These are phyloP conservation scores for Porphyrellus cyaneotinctus DNA, from an alignment of 768 basidiomycete genomes.

Conservation along the genomic window DNA sequence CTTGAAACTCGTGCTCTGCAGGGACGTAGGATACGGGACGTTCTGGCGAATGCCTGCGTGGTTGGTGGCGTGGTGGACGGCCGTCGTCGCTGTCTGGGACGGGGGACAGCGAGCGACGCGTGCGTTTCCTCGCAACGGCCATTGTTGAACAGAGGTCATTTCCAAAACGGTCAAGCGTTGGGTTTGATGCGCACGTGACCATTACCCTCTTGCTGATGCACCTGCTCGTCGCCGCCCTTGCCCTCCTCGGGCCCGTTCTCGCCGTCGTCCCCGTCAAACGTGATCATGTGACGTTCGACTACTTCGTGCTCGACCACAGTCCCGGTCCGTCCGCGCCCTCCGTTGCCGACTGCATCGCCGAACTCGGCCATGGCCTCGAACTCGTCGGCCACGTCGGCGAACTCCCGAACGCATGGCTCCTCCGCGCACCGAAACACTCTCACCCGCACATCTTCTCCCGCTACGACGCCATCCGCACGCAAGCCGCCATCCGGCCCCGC, in stretches of 20 bases:
- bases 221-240: conserved; percentile 6
- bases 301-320: conserved; percentile 76
- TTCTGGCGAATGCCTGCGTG: conserved; percentile 3
- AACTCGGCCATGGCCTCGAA: conserved; percentile 76
- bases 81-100: conserved; percentile 17
- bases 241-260: conserved; percentile 5
- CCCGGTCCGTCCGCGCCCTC: conserved; percentile 49
- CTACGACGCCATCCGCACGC: conserved; percentile 43
- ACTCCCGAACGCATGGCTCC: conserved; percentile 77
- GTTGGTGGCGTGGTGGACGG: conserved; percentile 9
- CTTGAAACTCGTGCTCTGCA: conserved; percentile 34
- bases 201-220: conserved; percentile 5
- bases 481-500: conserved; percentile 34
- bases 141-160: conserved; percentile 12
- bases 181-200: conserved; percentile 11
- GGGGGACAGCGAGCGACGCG: conserved; percentile 21
- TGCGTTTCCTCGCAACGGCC: conserved; percentile 22
- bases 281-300: conserved; percentile 63
- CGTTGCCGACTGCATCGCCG: conserved; percentile 53
- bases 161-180: background rate
- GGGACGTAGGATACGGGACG: conserved; percentile 11
- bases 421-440: conserved; percentile 48
- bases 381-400: conserved; percentile 87
- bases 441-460: conserved; percentile 39
- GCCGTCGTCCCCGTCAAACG: conserved; percentile 32